Evolutionary conservation across 1,139 yeast genomes (phyloP).

Genomic region (Geotrichum reessii): DNA sequence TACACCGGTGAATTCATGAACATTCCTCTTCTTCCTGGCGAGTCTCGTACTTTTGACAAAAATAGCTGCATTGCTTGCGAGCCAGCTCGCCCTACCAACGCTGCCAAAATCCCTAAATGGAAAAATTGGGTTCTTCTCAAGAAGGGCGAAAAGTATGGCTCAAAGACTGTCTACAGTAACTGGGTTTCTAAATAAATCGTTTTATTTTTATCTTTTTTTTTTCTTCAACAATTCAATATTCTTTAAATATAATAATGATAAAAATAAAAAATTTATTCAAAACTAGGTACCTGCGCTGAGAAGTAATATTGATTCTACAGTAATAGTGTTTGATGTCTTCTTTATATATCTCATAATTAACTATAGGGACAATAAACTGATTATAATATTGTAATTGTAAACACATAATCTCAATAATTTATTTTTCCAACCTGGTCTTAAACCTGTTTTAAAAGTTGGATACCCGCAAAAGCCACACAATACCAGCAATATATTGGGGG

Average conservation of each 20-base stretch:
- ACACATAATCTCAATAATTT: too few relatives aligned
- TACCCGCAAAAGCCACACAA: too few relatives aligned
- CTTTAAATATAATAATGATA: not conserved
- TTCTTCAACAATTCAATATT: not conserved
- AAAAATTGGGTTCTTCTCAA: slow-evolving; percentile 46
- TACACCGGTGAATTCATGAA: slow-evolving; percentile 56
- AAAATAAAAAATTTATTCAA: too few relatives aligned
- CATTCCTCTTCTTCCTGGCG: slow-evolving; percentile 36
- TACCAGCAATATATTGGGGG: too few relatives aligned
- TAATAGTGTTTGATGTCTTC: too few relatives aligned
- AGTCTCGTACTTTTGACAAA: slow-evolving; percentile 34
- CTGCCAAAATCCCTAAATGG: slow-evolving; percentile 49
- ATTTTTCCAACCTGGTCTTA: too few relatives aligned
- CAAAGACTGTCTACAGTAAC: slow-evolving; percentile 41
- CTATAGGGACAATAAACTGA: too few relatives aligned
- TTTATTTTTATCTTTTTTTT: not conserved
- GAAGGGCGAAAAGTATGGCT: slow-evolving; percentile 53
- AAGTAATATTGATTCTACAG: too few relatives aligned
- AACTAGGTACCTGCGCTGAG: too few relatives aligned
- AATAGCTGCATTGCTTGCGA: slow-evolving; percentile 63
- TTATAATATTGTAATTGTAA: too few relatives aligned
- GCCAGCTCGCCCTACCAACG: slow-evolving; percentile 56
- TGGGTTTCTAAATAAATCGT: slow-evolving; percentile 22
- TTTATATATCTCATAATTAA: too few relatives aligned
- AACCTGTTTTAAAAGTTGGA: too few relatives aligned